Base-by-base conservation (phyloP, 1,284 basidiomycete species). In the Puccinia polysora region DNA sequence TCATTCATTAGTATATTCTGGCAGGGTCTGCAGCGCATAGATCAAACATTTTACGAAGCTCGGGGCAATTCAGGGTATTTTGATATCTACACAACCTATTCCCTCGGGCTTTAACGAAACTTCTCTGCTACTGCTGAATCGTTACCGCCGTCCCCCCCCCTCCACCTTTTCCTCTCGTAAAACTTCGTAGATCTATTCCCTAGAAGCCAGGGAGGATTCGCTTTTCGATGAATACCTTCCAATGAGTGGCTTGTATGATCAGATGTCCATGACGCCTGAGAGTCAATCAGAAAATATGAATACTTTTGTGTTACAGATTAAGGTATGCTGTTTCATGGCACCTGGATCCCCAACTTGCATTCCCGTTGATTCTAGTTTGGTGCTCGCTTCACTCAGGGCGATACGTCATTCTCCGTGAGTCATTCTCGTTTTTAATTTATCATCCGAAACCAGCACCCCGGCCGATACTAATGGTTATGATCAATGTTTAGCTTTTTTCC, bases 401-500 rank as follows among this genome's bases (percentile, higher is more conserved):
- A 68, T 25, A 55, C 49, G 40, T 56, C 65, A 47, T 68, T 68
- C 53, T 68, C 65, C 12, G 65, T 68, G 65, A 58, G 65, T 58
- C 47, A 53, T 5, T 55, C n/a, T 56, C 49, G n/a, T 12, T 1
- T 43, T 25, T 25, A 15, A 4, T 1, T 18, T 38, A 7, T 4
- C 30, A 10, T 25, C 15, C 38, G 1, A 34, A 30, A 43, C 18
- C 12, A 40, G 15, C 8, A n/a, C 10, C 52, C 45, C 4, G 58
- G 28, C 25, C 1, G n/a, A 3, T 43, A 0, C 18, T 68, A 45
- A 28, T 8, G 23, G 25, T 28, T n/a, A 30, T 68, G 18, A 56
- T n/a, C n/a, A n/a, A n/a, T n/a, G n/a, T n/a, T n/a, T 50, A 69
- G 67, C 38, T 69, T 34, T 59, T 69, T 38, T 69, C 67, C 38